These are phyloP conservation scores for Polytrichum formosum DNA, from an alignment of 225 moss, liverwort and hornwort genomes.

Conservation along the genomic window DNA sequence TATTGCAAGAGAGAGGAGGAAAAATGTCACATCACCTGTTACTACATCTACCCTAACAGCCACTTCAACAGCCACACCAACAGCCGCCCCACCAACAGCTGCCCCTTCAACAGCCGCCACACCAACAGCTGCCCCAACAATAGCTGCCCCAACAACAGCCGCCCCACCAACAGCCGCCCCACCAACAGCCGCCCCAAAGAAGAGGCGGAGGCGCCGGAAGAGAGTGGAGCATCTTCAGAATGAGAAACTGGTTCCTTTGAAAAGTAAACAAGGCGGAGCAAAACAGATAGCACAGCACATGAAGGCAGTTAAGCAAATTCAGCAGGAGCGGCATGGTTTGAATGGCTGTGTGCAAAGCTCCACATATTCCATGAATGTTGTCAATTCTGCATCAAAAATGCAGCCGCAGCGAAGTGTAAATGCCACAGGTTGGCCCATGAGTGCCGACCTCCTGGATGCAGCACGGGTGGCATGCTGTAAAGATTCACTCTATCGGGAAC, in stretches of 20 bases:
- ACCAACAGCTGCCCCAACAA: neutral
- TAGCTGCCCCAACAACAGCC: neutral
- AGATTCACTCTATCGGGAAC: conserved; percentile 33
- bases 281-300: conserved; percentile 22
- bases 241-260: conserved; percentile 22
- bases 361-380: conserved; percentile 1
- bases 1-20: conserved; percentile 21
- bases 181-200: conserved; percentile 12
- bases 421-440: conserved; percentile 29
- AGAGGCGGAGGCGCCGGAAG: conserved; percentile 22
- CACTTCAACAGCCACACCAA: neutral
- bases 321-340: conserved; percentile 12
- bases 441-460: conserved; percentile 31
- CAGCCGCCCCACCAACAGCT: conserved; percentile 1
- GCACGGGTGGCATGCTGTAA: conserved; percentile 47
- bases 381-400: conserved; percentile 21
- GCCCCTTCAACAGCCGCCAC: neutral
- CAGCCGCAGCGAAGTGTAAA: conserved; percentile 27
- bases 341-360: neutral
- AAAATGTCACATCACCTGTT: conserved; percentile 3
- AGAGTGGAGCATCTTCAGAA: conserved; percentile 18
- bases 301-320: conserved; percentile 24
- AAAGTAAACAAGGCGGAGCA: conserved; percentile 20
- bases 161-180: conserved; percentile 1
- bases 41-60: neutral